Base-by-base conservation (phyloP, 306 rosid species). In the Medicago ruthenica region DNA sequence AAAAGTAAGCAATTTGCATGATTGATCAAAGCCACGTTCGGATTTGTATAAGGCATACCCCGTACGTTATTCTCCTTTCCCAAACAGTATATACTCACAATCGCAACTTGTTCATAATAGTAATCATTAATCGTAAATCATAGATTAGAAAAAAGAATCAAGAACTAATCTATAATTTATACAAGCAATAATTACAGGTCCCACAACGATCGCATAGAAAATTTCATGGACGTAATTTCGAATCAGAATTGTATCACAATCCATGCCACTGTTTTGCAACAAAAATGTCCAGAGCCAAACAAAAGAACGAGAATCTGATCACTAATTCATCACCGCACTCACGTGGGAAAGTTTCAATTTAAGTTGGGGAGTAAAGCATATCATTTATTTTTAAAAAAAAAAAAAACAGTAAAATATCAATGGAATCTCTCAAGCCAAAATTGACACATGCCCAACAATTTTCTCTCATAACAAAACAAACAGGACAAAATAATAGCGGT, bases 401-500 rank as follows among this genome's bases (percentile, higher is more conserved):
- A 24, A 24, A 24, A 24, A 24, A 24, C 27, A 24, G 3, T 1
- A 9, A 17, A 6, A 45, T 61, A 76, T 66, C 66, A 71, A n/a
- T 5, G 74, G 81, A 83, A 83, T 71, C 79, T 74, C 65, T 65
- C 31, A 24, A 14, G 63, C 69, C 20, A 58, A 61, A 53, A 76
- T 61, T 59, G 84, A 71, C 84, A 71, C 82, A 79, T 71, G 79
- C 79, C 80, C 48, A 74, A 42, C 58, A 54, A 54, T 74, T 78
- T 74, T 68, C 42, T 59, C 20, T 20, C 27, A 31, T 1, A 54
- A 27, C 61, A 60, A 67, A 67, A 78, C 76, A 67, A 67, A 74
- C 34, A 65, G 63, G 63, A 9, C 48, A 39, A 16, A 59, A 60
- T 12, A 17, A 39, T 27, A 42, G 47, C 77, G 74, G 77, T 77